These are phyloP conservation scores for Chaetomium cochliodes DNA, from an alignment of 495 filamentous ascomycete genomes.

Conservation along the genomic window DNA sequence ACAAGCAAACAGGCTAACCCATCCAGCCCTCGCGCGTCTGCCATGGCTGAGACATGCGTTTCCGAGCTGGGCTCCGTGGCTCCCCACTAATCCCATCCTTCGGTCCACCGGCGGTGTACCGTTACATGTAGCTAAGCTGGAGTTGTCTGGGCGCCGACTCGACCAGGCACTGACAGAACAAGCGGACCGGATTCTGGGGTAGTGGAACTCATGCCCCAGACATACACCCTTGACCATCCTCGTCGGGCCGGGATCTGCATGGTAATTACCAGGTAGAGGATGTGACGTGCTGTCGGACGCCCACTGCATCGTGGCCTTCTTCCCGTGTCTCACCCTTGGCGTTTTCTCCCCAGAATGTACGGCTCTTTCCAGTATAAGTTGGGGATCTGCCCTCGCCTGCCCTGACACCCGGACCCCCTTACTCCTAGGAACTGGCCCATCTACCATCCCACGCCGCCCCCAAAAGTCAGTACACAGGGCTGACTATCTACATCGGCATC, in stretches of 20 bases:
- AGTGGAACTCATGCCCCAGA: slow-evolving; percentile 11
- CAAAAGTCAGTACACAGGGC: too few relatives aligned
- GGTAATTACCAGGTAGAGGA: slow-evolving; percentile 20
- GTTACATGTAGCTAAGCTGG: neutral
- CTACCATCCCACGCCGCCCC: too few relatives aligned
- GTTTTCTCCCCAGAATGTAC: neutral
- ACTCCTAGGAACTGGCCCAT: too few relatives aligned
- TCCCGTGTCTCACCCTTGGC: slow-evolving; percentile 14
- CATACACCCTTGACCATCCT: slow-evolving; percentile 1
- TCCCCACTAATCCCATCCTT: too few relatives aligned
- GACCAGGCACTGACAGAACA: neutral
- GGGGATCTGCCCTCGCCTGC: slow-evolving; percentile 7
- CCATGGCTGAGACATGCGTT: slow-evolving; percentile 6
- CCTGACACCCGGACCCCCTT: neutral
- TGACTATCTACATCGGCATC: too few relatives aligned
- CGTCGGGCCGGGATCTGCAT: slow-evolving; percentile 20
- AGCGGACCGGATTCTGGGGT: slow-evolving; percentile 11
- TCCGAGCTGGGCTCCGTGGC: slow-evolving; percentile 4
- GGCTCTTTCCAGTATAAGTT: slow-evolving; percentile 19
- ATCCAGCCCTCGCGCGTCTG: neutral
- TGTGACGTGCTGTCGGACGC: slow-evolving; percentile 16
- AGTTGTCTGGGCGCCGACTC: neutral
- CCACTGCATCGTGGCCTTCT: slow-evolving; percentile 15
- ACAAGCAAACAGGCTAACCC: neutral
- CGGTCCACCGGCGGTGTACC: too few relatives aligned